Evolutionary conservation across 2,329 filamentous ascomycete species (phyloP).

Genomic region (Sclerotinia nivalis): DNA sequence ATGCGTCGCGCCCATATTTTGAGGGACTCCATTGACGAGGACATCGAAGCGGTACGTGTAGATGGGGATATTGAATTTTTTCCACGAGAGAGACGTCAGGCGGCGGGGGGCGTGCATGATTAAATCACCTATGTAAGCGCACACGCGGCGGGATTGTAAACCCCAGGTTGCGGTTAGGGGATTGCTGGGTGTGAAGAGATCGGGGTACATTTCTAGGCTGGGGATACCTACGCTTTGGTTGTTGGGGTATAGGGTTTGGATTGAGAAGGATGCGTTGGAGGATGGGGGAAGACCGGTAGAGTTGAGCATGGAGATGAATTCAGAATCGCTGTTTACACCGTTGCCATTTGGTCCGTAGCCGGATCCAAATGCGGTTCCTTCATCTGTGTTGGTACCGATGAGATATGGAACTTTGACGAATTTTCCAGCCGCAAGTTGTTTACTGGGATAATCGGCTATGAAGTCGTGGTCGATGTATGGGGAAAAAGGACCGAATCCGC

Average conservation of each 20-base stretch:
- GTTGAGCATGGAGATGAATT: constrained; percentile 26
- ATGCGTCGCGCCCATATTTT: constrained; percentile 41
- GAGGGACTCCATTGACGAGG: constrained; percentile 38
- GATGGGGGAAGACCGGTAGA: constrained; percentile 1
- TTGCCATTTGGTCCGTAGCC: constrained; percentile 12
- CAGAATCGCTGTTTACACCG: constrained; percentile 36
- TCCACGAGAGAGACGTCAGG: constrained; percentile 26
- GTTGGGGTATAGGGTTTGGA: constrained; percentile 53
- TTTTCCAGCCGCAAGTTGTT: constrained; percentile 50
- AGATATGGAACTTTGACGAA: constrained; percentile 49
- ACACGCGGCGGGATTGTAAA: constrained; percentile 29
- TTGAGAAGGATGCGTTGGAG: constrained; percentile 27
- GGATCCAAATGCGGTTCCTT: constrained; percentile 46
- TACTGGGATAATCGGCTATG: constrained; percentile 50
- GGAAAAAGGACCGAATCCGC: constrained; percentile 41
- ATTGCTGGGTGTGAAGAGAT: constrained; percentile 30
- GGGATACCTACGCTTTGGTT: constrained; percentile 52
- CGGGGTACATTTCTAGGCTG: constrained; percentile 30
- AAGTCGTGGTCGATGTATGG: constrained; percentile 45
- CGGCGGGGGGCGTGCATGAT: constrained; percentile 26
- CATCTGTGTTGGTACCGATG: constrained; percentile 44
- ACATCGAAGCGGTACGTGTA: constrained; percentile 51
- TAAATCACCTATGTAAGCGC: constrained; percentile 30
- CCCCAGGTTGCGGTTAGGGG: constrained; percentile 41
- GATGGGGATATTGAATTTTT: constrained; percentile 23